These are phyloP conservation scores for Fraxinus excelsior DNA, from an alignment of 257 asterid species.

Conservation along the genomic window DNA sequence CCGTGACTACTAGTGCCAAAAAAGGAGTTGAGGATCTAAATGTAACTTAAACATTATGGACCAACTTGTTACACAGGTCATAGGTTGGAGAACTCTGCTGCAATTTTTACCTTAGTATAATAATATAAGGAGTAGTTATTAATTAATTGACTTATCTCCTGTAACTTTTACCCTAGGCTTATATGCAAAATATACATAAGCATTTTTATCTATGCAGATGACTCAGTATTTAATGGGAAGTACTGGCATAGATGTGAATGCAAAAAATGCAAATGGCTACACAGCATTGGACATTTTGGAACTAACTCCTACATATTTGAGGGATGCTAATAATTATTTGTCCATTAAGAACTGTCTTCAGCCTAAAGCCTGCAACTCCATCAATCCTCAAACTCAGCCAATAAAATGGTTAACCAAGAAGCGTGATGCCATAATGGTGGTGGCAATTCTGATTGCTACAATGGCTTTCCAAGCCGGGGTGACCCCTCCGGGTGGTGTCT, in stretches of 20 bases:
- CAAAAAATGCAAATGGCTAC: constrained; percentile 26
- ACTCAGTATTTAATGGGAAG: constrained; percentile 21
- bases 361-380: not conserved
- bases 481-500: constrained; percentile 45
- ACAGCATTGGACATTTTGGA: constrained; percentile 31
- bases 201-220: constrained; percentile 33
- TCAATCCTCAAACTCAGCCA: not conserved
- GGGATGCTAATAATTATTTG: not conserved
- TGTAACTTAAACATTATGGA: too few species aligned
- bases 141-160: too few species aligned
- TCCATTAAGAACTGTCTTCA: not conserved
- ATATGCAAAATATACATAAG: not conserved
- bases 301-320: not conserved
- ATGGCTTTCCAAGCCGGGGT: constrained; percentile 46
- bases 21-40: too few species aligned
- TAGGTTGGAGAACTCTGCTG: too few species aligned
- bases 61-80: too few species aligned
- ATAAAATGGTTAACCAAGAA: constrained; percentile 38
- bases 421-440: constrained; percentile 44
- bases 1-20: too few species aligned
- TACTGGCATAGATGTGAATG: constrained; percentile 27
- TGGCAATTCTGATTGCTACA: constrained; percentile 44
- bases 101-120: too few species aligned
- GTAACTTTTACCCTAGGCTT: too few species aligned
- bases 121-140: too few species aligned